These are phyloP conservation scores for Entomophthora muscae DNA, from an alignment of 371 early-diverging fungal genomes.

Conservation along the genomic window DNA sequence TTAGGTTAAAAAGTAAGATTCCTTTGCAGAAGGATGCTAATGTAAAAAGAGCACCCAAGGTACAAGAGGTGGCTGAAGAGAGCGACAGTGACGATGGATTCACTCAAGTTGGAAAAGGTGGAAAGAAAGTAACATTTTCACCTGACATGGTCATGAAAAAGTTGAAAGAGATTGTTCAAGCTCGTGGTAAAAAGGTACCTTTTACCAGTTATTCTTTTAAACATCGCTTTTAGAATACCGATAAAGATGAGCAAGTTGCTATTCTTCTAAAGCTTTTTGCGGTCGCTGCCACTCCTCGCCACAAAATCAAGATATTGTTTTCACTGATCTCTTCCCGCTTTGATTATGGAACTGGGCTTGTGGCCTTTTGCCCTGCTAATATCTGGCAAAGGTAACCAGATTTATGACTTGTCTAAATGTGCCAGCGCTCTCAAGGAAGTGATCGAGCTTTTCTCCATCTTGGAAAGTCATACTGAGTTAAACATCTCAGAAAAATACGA, in stretches of 20 bases:
- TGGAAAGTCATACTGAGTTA: conserved; percentile 47
- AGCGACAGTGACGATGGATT: conserved; percentile 49
- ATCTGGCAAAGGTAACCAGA: conserved; percentile 84
- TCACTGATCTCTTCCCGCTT: conserved; percentile 80
- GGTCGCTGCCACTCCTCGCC: conserved; percentile 53
- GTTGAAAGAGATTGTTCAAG: conserved; percentile 57
- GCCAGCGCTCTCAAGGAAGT: conserved; percentile 47
- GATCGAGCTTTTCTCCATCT: conserved; percentile 44
- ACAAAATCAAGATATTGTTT: conserved; percentile 69
- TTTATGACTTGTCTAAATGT: no score
- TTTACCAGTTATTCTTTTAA: background rate
- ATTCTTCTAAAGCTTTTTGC: conserved; percentile 45
- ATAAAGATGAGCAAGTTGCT: conserved; percentile 57
- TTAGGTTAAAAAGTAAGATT: background rate
- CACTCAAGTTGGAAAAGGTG: conserved; percentile 68
- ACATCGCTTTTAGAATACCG: conserved; percentile 43
- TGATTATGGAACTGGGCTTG: conserved; percentile 48
- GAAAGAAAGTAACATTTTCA: conserved; percentile 42
- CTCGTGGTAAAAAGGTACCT: conserved; percentile 82
- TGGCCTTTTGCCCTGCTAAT: conserved; percentile 49
- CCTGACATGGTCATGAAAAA: conserved; percentile 65
- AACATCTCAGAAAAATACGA: conserved; percentile 42
- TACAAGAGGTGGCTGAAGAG: background rate
- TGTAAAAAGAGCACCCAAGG: background rate
- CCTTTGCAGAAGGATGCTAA: background rate